Percentiles rank a stretch among this genome's conserved stretches.
Conservation (phyloP, 73 alveolate species). For the Durusdinium trenchii region DNA sequence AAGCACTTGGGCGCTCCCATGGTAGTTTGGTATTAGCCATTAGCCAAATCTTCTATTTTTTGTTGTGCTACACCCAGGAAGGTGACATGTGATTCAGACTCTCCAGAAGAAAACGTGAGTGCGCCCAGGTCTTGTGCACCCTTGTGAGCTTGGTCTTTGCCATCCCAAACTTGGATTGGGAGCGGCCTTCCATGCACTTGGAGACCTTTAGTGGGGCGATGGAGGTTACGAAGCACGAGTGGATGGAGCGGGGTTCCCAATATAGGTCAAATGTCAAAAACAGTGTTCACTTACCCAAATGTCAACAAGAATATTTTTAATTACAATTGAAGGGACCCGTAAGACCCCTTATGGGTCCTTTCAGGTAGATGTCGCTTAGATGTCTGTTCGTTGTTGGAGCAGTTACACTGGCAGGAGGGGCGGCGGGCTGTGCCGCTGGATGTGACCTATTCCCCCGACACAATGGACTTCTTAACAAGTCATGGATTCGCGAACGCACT, state of each 20-base stretch:
- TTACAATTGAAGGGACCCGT: background rate
- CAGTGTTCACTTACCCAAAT: background rate
- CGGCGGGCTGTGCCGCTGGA: background rate
- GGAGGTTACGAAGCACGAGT: background rate
- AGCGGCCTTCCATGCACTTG: background rate
- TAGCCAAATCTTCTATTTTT: too few relatives aligned
- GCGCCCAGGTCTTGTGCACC: background rate
- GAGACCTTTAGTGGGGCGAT: slow-evolving; percentile 1
- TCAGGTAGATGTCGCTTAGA: background rate
- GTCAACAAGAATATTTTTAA: background rate
- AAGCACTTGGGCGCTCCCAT: background rate
- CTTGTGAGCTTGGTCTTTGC: slow-evolving; percentile 17
- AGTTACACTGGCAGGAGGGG: background rate
- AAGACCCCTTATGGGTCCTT: background rate
- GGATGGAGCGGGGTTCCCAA: background rate
- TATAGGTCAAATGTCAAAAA: background rate
- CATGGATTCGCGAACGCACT: background rate
- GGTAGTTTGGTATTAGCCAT: too few relatives aligned
- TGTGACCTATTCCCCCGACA: background rate
- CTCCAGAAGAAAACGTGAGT: too few relatives aligned
- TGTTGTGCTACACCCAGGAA: too few relatives aligned
- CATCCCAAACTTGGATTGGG: slow-evolving; percentile 11
- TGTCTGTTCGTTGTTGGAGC: background rate
- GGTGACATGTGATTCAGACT: too few relatives aligned
- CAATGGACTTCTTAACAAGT: background rate